Percentiles rank a stretch among this genome's conserved stretches.
phyloP scores from a whole-genome alignment of 805 yeast genomes.

The Debaryomyces tyrocola region DNA sequence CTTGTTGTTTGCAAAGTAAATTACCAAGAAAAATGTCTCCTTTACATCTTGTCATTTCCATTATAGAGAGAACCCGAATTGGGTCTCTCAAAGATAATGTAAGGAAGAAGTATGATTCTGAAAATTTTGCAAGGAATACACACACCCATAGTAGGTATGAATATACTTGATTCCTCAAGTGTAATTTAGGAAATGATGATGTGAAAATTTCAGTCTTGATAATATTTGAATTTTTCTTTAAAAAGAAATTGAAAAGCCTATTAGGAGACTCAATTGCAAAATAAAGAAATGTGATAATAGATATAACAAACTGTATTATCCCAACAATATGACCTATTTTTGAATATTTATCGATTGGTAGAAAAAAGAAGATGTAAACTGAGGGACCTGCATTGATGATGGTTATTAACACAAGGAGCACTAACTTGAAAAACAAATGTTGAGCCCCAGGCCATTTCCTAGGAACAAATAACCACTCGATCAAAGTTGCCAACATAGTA shows the following conservation, averaged over 20 bases:
- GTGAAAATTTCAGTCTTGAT: constrained; percentile 16
- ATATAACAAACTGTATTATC: constrained; percentile 25
- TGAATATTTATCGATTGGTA: constrained; percentile 24
- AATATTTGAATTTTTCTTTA: constrained; percentile 6
- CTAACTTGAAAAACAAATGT: constrained; percentile 14
- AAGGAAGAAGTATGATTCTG: constrained; percentile 36
- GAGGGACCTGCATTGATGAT: constrained; percentile 27
- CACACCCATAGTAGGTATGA: constrained; percentile 30
- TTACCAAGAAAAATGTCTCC: constrained; percentile 26
- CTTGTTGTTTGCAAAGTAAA: constrained; percentile 27
- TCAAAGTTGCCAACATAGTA: constrained; percentile 22
- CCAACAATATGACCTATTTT: constrained; percentile 22
- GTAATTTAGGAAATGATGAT: constrained; percentile 23
- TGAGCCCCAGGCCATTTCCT: constrained; percentile 23
- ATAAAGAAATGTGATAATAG: constrained; percentile 27
- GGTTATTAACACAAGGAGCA: constrained; percentile 13
- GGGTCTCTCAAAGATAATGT: constrained; percentile 38
- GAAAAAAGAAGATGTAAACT: constrained; percentile 25
- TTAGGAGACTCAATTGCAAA: constrained; percentile 28
- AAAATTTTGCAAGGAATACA: constrained; percentile 33
- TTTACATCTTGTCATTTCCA: constrained; percentile 26
- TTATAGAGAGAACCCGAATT: constrained; percentile 24
- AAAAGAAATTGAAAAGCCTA: constrained; percentile 14
- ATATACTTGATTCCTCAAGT: constrained; percentile 18
- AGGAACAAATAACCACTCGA: constrained; percentile 27